Evolutionary conservation across 257 asterid genomes (phyloP), one percentile per base, ranked within the genome.

Genomic region (Buddleja alternifolia): DNA sequence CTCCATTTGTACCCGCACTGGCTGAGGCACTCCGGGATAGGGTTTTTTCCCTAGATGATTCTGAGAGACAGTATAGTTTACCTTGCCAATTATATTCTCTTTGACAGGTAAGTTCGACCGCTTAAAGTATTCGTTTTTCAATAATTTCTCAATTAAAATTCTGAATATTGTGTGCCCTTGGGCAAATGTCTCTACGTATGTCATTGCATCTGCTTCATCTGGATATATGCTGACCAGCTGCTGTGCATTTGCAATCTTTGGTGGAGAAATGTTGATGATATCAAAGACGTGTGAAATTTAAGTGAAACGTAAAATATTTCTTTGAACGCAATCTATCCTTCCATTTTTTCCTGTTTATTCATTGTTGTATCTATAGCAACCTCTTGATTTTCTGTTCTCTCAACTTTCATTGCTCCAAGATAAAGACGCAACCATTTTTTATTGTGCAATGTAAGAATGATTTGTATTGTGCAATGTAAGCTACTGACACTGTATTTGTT

Each of bases 1-100:
- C 96, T 69, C 84, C 97, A 57, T 93, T 88, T 72, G 75, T 79
- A 66, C 88, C 92, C 8, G 87, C 82, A 40, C 77, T 90, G 71
- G 96, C 97, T 19, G 99, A 93, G 87, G 95, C 95, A 50, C 90
- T 93, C 47, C 92, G 92, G 17, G 97, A 93, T 75, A 81, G 89
- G 78, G 86, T 90, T 48, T 82, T 84, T 56, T 70, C 95, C 7
- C 64, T 90, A 64, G 99, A 93, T 73, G 97, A 93, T 79, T 82
- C 93, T 2, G 99, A 90, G 89, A 84, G 97, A 64, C 99, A 93
- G 77, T 74, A 85, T 93, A 37, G 75, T 93, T 70, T 93, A 87
- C 78, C 96, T 93, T 73, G 99, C 95, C 77, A 93, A 93, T 76
- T 97, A 93, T 86, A 90, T 93, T 75, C 78, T 90, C 67, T 93